A percentile compares a stretch with the other conserved stretches of the same genome.
phyloP scores from a whole-genome alignment of 2,329 filamentous ascomycete species.

The Colletotrichum lupini region DNA sequence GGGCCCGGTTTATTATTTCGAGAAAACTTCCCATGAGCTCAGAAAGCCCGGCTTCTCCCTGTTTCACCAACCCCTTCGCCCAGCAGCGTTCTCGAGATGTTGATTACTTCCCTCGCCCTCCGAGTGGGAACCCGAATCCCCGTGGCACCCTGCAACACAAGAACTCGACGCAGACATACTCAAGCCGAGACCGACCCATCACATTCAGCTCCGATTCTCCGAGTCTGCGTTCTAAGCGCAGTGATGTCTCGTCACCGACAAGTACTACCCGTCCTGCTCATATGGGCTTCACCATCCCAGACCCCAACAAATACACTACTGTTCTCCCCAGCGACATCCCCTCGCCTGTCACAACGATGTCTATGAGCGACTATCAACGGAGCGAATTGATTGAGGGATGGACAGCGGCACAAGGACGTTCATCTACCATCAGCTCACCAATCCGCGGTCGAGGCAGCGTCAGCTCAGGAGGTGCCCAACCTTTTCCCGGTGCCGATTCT shows the following conservation, averaged over 20 bases:
- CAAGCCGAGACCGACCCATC: constrained; percentile 60
- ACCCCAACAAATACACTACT: constrained; percentile 60
- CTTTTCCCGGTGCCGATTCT: constrained; percentile 50
- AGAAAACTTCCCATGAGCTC: constrained; percentile 58
- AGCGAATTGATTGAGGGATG: constrained; percentile 70
- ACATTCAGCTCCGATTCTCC: constrained; percentile 68
- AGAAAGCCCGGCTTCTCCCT: constrained; percentile 64
- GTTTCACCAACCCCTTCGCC: constrained; percentile 63
- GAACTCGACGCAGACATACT: constrained; percentile 58
- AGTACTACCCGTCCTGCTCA: constrained; percentile 58
- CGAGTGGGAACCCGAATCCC: constrained; percentile 53
- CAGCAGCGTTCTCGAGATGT: constrained; percentile 47
- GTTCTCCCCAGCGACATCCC: constrained; percentile 64
- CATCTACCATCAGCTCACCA: constrained; percentile 68
- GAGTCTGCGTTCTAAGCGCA: constrained; percentile 70
- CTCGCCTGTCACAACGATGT: constrained; percentile 61
- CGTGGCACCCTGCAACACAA: constrained; percentile 58
- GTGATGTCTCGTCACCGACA: constrained; percentile 70
- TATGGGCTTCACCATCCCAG: constrained; percentile 50
- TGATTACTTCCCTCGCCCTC: constrained; percentile 56
- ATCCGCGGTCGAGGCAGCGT: constrained; percentile 65
- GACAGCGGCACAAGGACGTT: constrained; percentile 69
- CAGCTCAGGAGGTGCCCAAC: constrained; percentile 58
- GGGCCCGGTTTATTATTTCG: constrained; percentile 65
- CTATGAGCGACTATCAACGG: constrained; percentile 61